Evolutionary conservation across 73 alveolate species (phyloP).

Genomic region (Halteria grandinella): DNA sequence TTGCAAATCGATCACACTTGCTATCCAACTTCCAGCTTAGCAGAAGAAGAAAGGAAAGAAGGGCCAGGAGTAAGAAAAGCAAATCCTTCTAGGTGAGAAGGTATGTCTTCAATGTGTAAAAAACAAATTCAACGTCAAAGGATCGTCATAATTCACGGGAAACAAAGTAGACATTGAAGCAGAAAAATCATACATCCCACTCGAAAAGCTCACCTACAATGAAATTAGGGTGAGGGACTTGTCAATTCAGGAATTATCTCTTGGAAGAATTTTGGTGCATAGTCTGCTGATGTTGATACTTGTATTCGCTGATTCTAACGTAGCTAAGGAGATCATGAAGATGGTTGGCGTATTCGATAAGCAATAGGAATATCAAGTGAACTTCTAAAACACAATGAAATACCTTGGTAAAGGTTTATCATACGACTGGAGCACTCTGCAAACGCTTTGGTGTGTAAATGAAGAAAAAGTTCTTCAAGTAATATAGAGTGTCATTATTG

Average conservation of each 20-base stretch:
- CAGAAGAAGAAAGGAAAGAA: neutral
- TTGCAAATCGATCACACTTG: neutral
- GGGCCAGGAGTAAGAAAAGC: neutral
- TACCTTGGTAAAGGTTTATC: conserved; percentile 1
- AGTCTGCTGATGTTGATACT: conserved; percentile 13
- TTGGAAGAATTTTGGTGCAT: conserved; percentile 35
- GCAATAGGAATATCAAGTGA: neutral
- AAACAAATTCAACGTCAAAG: neutral
- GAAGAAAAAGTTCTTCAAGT: neutral
- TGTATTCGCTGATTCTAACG: neutral
- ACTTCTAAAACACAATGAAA: neutral
- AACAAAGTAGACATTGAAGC: conserved; percentile 16
- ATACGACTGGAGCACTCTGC: neutral
- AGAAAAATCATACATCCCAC: conserved; percentile 8
- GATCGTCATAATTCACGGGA: neutral
- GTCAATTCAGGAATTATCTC: neutral
- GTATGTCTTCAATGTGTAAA: neutral
- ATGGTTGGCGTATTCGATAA: neutral
- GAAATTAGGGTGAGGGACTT: conserved; percentile 1
- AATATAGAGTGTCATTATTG: neutral
- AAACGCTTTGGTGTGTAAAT: neutral
- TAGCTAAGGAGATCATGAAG: conserved; percentile 4
- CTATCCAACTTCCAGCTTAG: neutral
- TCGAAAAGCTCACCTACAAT: neutral
- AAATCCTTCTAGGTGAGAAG: conserved; percentile 6